These are phyloP conservation scores for Solanum appendiculatum DNA, from an alignment of 257 asterid genomes.

Conservation along the genomic window DNA sequence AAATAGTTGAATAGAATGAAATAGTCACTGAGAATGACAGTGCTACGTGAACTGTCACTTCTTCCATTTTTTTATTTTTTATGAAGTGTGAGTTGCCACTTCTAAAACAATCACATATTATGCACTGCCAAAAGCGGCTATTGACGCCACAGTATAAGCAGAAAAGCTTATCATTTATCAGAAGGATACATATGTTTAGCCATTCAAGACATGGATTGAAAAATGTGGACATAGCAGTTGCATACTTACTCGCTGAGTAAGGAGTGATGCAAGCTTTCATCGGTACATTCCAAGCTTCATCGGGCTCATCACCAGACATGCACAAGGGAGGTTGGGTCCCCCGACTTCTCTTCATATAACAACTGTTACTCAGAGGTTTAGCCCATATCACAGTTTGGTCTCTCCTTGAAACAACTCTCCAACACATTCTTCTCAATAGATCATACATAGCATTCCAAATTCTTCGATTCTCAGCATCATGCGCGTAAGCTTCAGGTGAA, in stretches of 20 bases:
- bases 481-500: slow-evolving; percentile 93
- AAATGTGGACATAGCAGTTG: not conserved
- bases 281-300: slow-evolving; percentile 64
- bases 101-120: not conserved
- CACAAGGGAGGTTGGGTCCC: slow-evolving; percentile 67
- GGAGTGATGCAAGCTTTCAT: slow-evolving; percentile 92
- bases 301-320: slow-evolving; percentile 71
- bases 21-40: not conserved
- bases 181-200: not conserved
- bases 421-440: slow-evolving; percentile 76
- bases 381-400: slow-evolving; percentile 93
- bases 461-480: slow-evolving; percentile 64
- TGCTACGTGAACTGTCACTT: not conserved
- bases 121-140: not conserved
- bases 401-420: slow-evolving; percentile 76
- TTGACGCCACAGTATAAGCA: not conserved
- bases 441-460: slow-evolving; percentile 77
- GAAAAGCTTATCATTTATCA: not conserved
- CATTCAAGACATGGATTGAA: not conserved
- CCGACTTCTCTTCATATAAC: slow-evolving; percentile 54
- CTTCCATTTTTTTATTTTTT: not conserved
- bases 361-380: slow-evolving; percentile 71
- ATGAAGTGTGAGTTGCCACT: not conserved
- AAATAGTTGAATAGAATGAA: not conserved
- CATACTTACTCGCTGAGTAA: slow-evolving; percentile 58